Base-by-base conservation (phyloP, 495 filamentous ascomycete genomes). In the Penicillium coprophilum region DNA sequence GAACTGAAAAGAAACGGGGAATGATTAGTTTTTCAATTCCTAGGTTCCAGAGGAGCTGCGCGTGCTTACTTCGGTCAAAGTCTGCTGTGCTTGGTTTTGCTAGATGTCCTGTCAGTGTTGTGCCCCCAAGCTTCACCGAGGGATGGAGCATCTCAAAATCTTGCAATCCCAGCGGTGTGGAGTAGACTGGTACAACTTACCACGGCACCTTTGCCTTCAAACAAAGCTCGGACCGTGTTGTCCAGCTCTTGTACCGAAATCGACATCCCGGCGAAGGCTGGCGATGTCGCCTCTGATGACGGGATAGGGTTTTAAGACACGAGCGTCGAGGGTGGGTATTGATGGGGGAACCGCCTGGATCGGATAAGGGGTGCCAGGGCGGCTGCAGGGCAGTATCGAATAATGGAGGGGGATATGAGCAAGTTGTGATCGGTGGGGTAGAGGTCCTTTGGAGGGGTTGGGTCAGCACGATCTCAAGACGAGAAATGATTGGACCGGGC, bases 81-180 rank as follows among this genome's bases (percentile, higher is more conserved):
- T 87, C 59, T 90, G 86, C 71, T 97, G 91, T 58, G 94, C 95
- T 82, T 90, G 88, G 78, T 96, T 96, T 95, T 96, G 94, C 92
- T 97, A 76, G 44, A 53, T 12, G 52, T 59, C 47, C 47, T 46
- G 46, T 60, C 49, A 66, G 68, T 48, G 21, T 53, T 44, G 53
- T 23, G n/a, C 34, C 23, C 28, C n/a, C 12, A 10, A 47, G 28
- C 27, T 47, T 20, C 15, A 28, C 44, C 7, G 23, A 6, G 8
- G 31, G n/a, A 20, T 21, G 24, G 15, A 59, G 45, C 13, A 23
- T 44, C 13, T 13, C 17, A 15, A 27, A 30, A 46, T 45, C 13
- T 20, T 46, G 40, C 10, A 4, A 31, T 43, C 19, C 24, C 19
- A 46, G 24, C 11, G 17, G 36, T 32, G 1, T 36, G 10, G 17